Conservation (phyloP, 2,329 filamentous ascomycete genomes). For the Colletotrichum truncatum region DNA sequence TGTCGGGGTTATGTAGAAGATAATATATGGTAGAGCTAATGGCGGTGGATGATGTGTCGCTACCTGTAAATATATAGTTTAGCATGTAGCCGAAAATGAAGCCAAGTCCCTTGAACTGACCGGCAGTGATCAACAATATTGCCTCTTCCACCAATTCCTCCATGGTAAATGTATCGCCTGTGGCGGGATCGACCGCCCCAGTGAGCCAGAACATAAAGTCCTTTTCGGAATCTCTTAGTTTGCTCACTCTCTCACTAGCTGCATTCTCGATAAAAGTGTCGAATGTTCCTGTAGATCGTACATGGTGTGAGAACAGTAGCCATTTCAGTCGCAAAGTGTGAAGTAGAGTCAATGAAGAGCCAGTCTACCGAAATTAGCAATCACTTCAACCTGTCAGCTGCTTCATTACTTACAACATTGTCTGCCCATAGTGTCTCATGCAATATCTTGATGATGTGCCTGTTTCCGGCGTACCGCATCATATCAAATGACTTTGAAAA, state of each 20-base stretch:
- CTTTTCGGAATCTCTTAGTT: background rate
- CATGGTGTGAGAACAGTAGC: background rate
- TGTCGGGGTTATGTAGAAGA: background rate
- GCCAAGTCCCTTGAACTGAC: background rate
- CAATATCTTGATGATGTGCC: slow-evolving; percentile 5
- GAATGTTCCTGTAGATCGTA: slow-evolving; percentile 2
- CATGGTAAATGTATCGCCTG: background rate
- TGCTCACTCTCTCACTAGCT: slow-evolving; percentile 2
- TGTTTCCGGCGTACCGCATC: background rate
- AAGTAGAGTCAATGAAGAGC: background rate
- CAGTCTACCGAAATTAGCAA: background rate
- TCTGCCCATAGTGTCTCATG: slow-evolving; percentile 19
- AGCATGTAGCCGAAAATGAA: background rate
- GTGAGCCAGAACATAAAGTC: slow-evolving; percentile 23
- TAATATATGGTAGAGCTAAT: slow-evolving; percentile 15
- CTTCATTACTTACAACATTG: background rate
- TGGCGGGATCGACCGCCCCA: background rate
- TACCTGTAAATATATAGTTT: background rate
- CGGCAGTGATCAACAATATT: slow-evolving; percentile 13
- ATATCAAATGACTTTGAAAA: slow-evolving; percentile 10
- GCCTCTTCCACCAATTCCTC: slow-evolving; percentile 19
- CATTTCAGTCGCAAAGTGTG: background rate
- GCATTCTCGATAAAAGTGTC: slow-evolving; percentile 7
- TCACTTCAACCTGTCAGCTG: background rate
- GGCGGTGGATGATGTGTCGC: slow-evolving; percentile 7